phyloP scores from a whole-genome alignment of 1,139 yeast genomes.

The Nakaseomyces kungkrabaensis region DNA sequence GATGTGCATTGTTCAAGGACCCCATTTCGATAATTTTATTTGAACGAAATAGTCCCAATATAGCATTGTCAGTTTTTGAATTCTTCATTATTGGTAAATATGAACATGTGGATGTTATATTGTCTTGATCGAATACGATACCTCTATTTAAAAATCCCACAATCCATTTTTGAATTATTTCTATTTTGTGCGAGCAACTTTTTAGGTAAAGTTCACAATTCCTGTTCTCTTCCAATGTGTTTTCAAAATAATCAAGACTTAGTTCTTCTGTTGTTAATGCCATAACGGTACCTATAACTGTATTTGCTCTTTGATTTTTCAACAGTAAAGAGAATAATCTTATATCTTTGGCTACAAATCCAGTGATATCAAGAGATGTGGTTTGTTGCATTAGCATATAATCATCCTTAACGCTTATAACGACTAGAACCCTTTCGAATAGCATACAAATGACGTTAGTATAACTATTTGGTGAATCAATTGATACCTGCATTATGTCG shows the following conservation, averaged over 20 bases:
- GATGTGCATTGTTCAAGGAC: conserved; percentile 8
- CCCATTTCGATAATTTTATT: conserved; percentile 14
- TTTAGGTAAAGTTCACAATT: background rate
- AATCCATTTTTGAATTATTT: conserved; percentile 21
- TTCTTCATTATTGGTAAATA: conserved; percentile 17
- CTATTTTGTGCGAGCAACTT: background rate
- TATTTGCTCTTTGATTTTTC: background rate
- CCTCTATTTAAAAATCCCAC: conserved; percentile 22
- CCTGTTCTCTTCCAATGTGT: background rate
- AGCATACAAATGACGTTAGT: conserved; percentile 20
- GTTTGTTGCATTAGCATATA: background rate
- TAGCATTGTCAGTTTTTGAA: conserved; percentile 6
- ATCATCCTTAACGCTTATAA: conserved; percentile 10
- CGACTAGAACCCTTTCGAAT: conserved; percentile 19
- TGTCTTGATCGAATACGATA: conserved; percentile 14
- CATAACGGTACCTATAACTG: conserved; percentile 8
- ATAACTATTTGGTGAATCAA: conserved; percentile 11
- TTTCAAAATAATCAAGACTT: conserved; percentile 8
- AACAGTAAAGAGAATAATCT: background rate
- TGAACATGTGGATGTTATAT: conserved; percentile 24
- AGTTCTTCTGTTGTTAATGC: conserved; percentile 10
- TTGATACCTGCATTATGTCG: conserved; percentile 21
- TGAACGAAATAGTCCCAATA: conserved; percentile 14
- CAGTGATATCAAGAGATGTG: background rate
- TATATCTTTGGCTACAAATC: background rate